Evolutionary conservation across 2,329 filamentous ascomycete species (phyloP), one percentile per base, ranked within the genome.

Genomic region (Claviceps pazoutovae): DNA sequence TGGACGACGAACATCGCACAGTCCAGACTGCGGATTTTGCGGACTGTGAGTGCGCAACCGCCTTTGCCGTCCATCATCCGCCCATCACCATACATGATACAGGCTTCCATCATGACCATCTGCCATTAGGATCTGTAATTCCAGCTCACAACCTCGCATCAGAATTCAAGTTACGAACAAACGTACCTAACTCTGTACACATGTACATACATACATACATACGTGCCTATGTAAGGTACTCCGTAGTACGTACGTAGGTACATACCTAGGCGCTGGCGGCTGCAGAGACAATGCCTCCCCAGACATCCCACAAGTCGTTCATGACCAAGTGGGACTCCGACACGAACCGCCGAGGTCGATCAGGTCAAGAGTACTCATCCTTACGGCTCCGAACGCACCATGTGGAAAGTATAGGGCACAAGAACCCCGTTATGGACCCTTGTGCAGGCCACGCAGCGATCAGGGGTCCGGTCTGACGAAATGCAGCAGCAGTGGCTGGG

Each of bases 401-500:
- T n/a, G 11, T 7, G 5, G 4, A 47, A 37, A 16, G 46, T 47
- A 47, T 6, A 7, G n/a, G 34, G 5, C 11, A 38, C 30, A 19
- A n/a, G 9, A 44, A 2, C n/a, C 17, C 5, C 23, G 13, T 11
- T 6, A 23, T 34, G 23, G 34, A 38, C 46, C 30, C 46, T 7
- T 17, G 13, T 19, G 17, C 6, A 4, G 11, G 13, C 47, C 47
- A 41, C 19, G 47, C 9, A 19, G 7, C 36, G 21, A n/a, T 44
- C 39, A 49, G 34, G 39, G 26, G 38, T 42, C 48, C 16, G n/a
- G 17, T 36, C 26, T 46, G 44, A 30, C n/a, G 9, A 17, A 21
- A 30, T n/a, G 43, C 8, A n/a, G n/a, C 19, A 43, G 21, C 19
- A 49, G 39, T 41, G 50, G 46, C 45, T 46, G 45, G 54, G 42